Conservation (phyloP, 176 grass and related monocot genomes). For the Carex myosuroides region DNA sequence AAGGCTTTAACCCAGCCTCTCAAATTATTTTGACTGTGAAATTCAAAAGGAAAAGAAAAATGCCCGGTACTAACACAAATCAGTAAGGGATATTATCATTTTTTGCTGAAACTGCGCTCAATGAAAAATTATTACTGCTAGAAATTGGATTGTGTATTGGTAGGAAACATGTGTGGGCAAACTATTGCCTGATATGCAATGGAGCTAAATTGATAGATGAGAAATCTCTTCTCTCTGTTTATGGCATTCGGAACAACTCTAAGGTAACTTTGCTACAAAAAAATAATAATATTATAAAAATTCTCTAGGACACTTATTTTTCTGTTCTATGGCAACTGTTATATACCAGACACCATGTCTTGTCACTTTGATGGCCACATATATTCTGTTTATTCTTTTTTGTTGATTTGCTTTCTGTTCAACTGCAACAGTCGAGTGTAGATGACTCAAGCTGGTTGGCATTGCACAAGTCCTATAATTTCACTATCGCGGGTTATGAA, state of each 20-base stretch:
- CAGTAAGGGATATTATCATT: neutral
- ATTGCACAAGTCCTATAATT: neutral
- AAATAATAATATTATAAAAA: neutral
- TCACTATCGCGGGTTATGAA: neutral
- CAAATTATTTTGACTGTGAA: conserved; percentile 3
- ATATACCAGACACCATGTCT: neutral
- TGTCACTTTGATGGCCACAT: neutral
- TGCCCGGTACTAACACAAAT: neutral
- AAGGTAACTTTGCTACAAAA: conserved; percentile 44
- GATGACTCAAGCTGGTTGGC: neutral
- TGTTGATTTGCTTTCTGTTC: neutral
- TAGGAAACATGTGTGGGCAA: conserved; percentile 86
- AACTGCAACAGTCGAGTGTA: neutral
- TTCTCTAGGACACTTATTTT: neutral
- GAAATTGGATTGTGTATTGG: neutral
- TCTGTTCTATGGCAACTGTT: neutral
- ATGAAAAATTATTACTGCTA: neutral
- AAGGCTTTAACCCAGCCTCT: neutral
- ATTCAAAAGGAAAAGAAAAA: neutral
- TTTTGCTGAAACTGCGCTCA: neutral
- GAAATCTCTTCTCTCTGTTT: conserved; percentile 45
- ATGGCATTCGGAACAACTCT: conserved; percentile 54
- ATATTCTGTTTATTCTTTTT: neutral
- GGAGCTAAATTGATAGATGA: conserved; percentile 80
- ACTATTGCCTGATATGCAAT: conserved; percentile 57